Conservation (phyloP, 805 yeast genomes). For the Ogataea wickerhamii region DNA sequence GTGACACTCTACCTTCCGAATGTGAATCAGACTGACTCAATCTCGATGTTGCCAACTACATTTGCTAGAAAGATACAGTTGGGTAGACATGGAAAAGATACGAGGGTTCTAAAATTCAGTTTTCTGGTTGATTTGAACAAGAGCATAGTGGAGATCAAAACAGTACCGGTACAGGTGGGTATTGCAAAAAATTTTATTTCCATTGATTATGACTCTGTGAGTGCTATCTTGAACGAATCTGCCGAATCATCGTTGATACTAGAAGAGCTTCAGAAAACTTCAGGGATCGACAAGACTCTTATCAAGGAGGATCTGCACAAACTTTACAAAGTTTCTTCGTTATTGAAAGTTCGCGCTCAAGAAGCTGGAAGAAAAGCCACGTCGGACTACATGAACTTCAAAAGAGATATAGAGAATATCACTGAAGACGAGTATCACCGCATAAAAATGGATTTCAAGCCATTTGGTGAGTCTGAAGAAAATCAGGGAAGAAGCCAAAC, state of each 20-base stretch:
- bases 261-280: constrained; percentile 3
- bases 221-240: constrained; percentile 39
- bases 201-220: constrained; percentile 64
- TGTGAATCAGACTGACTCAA: constrained; percentile 37
- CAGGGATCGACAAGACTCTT: constrained; percentile 3
- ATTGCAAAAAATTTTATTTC: constrained; percentile 43
- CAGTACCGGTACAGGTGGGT: constrained; percentile 37
- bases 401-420: constrained; percentile 21
- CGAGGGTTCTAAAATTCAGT: constrained; percentile 40
- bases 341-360: constrained; percentile 31
- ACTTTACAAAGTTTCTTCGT: constrained; percentile 32
- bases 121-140: constrained; percentile 10
- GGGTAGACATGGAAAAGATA: constrained; percentile 43
- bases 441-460: constrained; percentile 24
- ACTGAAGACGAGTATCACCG: constrained; percentile 23
- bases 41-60: constrained; percentile 64
- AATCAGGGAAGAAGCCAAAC: constrained; percentile 21
- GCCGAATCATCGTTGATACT: constrained; percentile 7
- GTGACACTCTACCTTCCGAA: constrained; percentile 69
- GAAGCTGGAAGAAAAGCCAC: constrained; percentile 34
- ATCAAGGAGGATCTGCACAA: constrained; percentile 33
- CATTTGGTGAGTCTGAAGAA: constrained; percentile 6
- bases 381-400: constrained; percentile 19
- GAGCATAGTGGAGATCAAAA: constrained; percentile 13
- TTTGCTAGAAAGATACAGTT: constrained; percentile 42